Conservation (phyloP, 768 basidiomycete genomes). For the Termitomyces sp. region DNA sequence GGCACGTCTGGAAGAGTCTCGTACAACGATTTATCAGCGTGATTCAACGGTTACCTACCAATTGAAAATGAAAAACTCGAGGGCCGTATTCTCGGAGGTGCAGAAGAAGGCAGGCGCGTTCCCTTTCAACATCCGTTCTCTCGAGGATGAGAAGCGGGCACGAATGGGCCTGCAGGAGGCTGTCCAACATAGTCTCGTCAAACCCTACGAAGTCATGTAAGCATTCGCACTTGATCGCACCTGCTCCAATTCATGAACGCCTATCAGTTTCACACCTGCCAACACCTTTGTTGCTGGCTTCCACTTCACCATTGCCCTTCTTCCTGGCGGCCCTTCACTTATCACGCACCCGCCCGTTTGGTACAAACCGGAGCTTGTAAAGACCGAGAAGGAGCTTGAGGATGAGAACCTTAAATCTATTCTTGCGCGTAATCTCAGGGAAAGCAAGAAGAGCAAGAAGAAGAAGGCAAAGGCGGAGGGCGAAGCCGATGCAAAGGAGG, state of each 20-base stretch:
- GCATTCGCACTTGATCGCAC: constrained; percentile 17
- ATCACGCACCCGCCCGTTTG: constrained; percentile 86
- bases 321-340: constrained; percentile 81
- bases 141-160: constrained; percentile 95
- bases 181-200: constrained; percentile 88
- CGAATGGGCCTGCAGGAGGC: constrained; percentile 96
- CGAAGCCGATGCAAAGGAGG: constrained; percentile 28
- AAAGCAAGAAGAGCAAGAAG: constrained; percentile 92
- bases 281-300: constrained; percentile 89
- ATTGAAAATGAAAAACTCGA: constrained; percentile 96
- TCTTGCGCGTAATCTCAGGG: constrained; percentile 73
- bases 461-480: constrained; percentile 59
- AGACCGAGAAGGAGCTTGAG: constrained; percentile 83
- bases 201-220: constrained; percentile 92
- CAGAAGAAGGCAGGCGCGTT: constrained; percentile 97
- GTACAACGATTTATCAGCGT: constrained; percentile 91
- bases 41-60: constrained; percentile 86
- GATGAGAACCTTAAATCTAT: constrained; percentile 82
- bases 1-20: constrained; percentile 86
- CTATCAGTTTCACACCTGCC: constrained; percentile 67
- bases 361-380: constrained; percentile 91
- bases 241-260: constrained; percentile 2
- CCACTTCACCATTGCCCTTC: constrained; percentile 95
- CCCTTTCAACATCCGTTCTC: constrained; percentile 91
- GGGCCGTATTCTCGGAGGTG: constrained; percentile 94